phyloP scores from a whole-genome alignment of 306 rosid species.

The Fagus sylvatica region DNA sequence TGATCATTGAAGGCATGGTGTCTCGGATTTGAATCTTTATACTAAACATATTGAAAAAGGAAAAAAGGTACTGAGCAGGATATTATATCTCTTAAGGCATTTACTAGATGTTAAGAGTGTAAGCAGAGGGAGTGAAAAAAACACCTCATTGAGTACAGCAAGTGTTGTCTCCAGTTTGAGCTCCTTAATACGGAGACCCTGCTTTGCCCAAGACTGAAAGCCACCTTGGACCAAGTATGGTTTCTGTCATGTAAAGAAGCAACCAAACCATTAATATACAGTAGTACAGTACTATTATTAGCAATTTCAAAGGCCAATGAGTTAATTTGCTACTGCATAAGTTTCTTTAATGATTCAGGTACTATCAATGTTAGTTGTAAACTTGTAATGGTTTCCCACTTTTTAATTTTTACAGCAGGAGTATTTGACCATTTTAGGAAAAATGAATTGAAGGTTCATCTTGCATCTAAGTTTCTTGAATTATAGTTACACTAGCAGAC shows the following conservation, averaged over 20 bases:
- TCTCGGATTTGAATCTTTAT: not conserved
- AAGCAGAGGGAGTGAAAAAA: slow-evolving; percentile 13
- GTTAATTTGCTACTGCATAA: not conserved
- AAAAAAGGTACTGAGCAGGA: not conserved
- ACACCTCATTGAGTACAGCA: slow-evolving; percentile 81
- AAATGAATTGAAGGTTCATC: not conserved
- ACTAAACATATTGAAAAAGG: not conserved
- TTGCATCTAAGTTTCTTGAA: slow-evolving; percentile 1
- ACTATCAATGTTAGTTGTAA: not conserved
- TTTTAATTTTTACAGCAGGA: not conserved
- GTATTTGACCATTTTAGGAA: not conserved
- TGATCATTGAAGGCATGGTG: not conserved
- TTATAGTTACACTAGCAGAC: not conserved
- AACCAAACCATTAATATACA: slow-evolving; percentile 1
- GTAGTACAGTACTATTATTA: not conserved
- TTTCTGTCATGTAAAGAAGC: slow-evolving; percentile 50
- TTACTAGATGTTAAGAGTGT: slow-evolving; percentile 5
- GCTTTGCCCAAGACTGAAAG: slow-evolving; percentile 74
- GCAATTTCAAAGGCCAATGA: slow-evolving; percentile 3
- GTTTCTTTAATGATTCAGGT: not conserved
- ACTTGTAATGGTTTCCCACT: not conserved
- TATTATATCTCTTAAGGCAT: not conserved
- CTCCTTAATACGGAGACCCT: slow-evolving; percentile 87
- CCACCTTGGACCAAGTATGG: slow-evolving; percentile 92
- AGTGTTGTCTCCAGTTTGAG: slow-evolving; percentile 82